Conservation (phyloP, 1,284 basidiomycete genomes). For the Fomes fomentarius region DNA sequence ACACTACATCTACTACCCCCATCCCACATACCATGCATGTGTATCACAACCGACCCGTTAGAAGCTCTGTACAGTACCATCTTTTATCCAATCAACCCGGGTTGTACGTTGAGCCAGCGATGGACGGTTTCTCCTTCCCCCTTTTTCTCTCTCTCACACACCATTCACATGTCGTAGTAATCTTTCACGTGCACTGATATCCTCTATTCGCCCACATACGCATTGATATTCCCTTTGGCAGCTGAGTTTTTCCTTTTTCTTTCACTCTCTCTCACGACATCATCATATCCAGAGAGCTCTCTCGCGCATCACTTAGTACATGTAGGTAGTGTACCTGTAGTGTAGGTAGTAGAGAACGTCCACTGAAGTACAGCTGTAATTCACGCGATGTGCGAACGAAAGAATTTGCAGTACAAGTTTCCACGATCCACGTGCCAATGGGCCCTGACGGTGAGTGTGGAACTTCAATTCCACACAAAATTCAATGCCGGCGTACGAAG, state of each 20-base stretch:
- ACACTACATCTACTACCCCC: too few relatives aligned
- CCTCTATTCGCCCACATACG: not conserved
- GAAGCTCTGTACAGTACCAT: conserved; percentile 20
- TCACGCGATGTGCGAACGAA: too few relatives aligned
- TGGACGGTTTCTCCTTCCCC: conserved; percentile 6
- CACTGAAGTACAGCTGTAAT: too few relatives aligned
- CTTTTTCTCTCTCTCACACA: not conserved
- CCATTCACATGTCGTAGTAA: conserved; percentile 8
- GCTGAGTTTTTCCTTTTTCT: conserved; percentile 1
- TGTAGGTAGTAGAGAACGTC: too few relatives aligned
- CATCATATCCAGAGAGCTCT: too few relatives aligned
- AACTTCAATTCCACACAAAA: too few relatives aligned
- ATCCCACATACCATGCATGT: not conserved
- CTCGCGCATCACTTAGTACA: too few relatives aligned
- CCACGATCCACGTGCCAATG: too few relatives aligned
- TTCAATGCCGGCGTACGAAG: too few relatives aligned
- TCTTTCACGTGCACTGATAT: conserved; percentile 6
- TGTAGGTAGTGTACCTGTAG: conserved; percentile 8
- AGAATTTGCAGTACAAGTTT: too few relatives aligned
- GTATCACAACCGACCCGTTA: conserved; percentile 10
- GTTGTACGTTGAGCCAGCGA: conserved; percentile 21
- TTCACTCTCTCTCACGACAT: conserved; percentile 3
- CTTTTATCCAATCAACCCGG: conserved; percentile 2
- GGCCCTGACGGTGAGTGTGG: too few relatives aligned
- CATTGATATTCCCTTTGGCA: too few relatives aligned